These are phyloP conservation scores for Solanum raphanifolium DNA, from an alignment of 257 asterid species.

Conservation along the genomic window DNA sequence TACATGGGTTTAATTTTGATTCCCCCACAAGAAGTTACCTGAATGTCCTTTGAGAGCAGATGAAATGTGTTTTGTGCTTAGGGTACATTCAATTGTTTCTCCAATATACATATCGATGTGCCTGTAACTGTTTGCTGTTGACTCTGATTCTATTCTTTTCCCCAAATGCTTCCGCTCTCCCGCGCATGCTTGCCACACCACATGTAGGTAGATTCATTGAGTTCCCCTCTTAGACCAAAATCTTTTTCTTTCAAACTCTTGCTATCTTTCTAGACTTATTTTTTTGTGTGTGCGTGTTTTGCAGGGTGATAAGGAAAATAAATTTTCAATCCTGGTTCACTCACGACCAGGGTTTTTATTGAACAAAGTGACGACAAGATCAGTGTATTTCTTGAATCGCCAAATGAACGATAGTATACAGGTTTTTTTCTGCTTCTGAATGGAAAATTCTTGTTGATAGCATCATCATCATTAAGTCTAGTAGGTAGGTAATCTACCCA, in stretches of 20 bases:
- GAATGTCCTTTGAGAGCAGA: neutral
- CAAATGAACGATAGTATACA: constrained; percentile 83
- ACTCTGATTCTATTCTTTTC: neutral
- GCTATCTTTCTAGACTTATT: neutral
- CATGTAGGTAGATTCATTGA: neutral
- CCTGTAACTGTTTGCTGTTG: neutral
- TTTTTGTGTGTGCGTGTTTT: constrained; percentile 13
- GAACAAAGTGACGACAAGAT: constrained; percentile 68
- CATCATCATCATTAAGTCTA: neutral
- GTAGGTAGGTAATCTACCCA: neutral
- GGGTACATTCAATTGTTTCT: neutral
- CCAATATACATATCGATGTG: neutral
- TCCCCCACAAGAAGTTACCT: neutral
- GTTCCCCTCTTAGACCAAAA: neutral
- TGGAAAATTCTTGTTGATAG: neutral
- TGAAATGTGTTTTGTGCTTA: neutral
- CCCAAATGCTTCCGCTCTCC: neutral
- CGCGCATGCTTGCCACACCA: neutral
- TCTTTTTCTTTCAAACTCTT: neutral
- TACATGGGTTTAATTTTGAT: neutral
- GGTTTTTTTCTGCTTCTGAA: constrained; percentile 36
- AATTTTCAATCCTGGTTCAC: constrained; percentile 80
- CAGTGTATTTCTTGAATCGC: constrained; percentile 60
- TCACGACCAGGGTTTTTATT: constrained; percentile 91
- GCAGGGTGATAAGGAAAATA: constrained; percentile 70